Evolutionary conservation across 371 early-diverging fungal genomes (phyloP).

Genomic region (Gilbertella persicaria): DNA sequence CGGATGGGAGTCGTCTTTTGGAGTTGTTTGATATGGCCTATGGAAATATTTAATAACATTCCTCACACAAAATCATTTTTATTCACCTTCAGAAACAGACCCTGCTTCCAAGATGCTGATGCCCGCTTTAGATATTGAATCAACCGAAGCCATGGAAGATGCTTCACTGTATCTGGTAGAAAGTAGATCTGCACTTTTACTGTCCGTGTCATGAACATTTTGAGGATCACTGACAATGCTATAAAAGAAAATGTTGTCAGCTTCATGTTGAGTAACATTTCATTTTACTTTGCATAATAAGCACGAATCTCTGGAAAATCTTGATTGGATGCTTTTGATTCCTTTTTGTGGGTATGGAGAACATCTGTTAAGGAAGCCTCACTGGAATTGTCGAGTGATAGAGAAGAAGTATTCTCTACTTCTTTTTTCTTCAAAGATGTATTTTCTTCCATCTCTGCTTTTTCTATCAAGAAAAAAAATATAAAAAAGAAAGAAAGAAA

Average conservation of each 20-base stretch:
- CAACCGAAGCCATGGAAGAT: not conserved
- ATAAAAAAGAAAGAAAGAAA: not conserved
- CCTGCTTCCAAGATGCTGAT: not conserved
- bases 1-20: not conserved
- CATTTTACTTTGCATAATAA: constrained; percentile 43
- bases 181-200: constrained; percentile 2
- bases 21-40: constrained; percentile 4
- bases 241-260: no score
- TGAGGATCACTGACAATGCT: no score
- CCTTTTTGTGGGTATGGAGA: constrained; percentile 1
- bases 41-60: not conserved
- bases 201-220: no score
- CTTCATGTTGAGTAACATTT: not conserved
- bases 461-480: not conserved
- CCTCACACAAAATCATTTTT: not conserved
- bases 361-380: constrained; percentile 1
- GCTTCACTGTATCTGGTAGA: constrained; percentile 1
- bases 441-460: constrained; percentile 6
- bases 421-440: constrained; percentile 3
- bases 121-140: not conserved
- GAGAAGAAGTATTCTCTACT: not conserved
- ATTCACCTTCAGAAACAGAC: constrained; percentile 8
- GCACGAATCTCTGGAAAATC: constrained; percentile 47
- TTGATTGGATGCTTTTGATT: constrained; percentile 3
- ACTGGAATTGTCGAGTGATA: constrained; percentile 1